Conservation (phyloP, 345 rosid species). For the Salix exigua region DNA sequence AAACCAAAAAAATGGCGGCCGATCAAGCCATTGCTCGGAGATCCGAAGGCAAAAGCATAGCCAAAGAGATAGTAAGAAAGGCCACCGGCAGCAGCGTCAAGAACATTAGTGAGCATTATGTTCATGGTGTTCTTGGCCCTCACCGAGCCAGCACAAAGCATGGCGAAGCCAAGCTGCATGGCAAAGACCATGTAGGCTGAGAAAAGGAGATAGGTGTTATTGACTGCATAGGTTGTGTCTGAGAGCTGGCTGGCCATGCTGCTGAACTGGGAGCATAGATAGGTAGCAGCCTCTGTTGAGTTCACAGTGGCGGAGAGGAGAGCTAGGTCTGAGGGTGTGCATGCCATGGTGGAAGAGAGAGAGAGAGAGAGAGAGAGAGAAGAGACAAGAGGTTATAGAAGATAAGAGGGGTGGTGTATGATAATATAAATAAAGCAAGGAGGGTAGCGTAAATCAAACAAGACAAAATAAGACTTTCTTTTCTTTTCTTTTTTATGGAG, state of each 20-base stretch:
- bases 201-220: conserved; percentile 65
- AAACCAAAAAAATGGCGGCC: conserved; percentile 29
- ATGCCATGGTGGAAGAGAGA: conserved; percentile 18
- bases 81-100: conserved; percentile 32
- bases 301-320: conserved; percentile 34
- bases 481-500: no score
- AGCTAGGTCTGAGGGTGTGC: conserved; percentile 40
- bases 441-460: neutral
- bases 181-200: conserved; percentile 69
- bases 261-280: conserved; percentile 44
- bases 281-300: conserved; percentile 43
- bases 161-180: conserved; percentile 53
- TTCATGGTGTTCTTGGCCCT: conserved; percentile 35
- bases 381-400: no score
- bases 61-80: conserved; percentile 31
- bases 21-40: conserved; percentile 20
- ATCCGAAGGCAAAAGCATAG: conserved; percentile 29
- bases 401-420: neutral
- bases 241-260: no score
- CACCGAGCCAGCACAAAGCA: conserved; percentile 33
- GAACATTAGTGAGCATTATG: conserved; percentile 33
- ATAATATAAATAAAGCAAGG: neutral
- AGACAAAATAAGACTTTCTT: no score
- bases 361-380: neutral
- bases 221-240: conserved; percentile 47